These are phyloP conservation scores for Cucurbita maxima DNA, from an alignment of 306 rosid species.

Conservation along the genomic window DNA sequence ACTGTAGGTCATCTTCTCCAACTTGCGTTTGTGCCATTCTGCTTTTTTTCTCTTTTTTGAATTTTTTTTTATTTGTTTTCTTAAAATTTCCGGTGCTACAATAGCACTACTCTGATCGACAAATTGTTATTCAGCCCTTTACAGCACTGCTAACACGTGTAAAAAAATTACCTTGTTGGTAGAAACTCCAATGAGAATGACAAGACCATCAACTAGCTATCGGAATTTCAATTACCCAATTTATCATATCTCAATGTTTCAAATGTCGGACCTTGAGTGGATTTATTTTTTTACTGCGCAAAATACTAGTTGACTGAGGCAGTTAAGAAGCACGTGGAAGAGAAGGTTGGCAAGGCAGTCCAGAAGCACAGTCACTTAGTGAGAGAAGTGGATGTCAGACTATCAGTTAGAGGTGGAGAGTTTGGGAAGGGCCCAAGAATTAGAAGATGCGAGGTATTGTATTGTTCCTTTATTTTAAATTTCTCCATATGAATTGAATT, in stretches of 20 bases:
- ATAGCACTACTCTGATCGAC: too few relatives aligned
- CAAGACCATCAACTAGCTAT: not conserved
- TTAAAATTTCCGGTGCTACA: too few relatives aligned
- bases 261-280: not conserved
- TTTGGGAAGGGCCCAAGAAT: conserved; percentile 71
- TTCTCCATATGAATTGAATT: not conserved
- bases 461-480: not conserved
- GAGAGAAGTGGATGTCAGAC: conserved; percentile 78
- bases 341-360: conserved; percentile 75
- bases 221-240: not conserved
- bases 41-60: too few relatives aligned
- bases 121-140: too few relatives aligned
- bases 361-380: conserved; percentile 75
- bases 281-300: not conserved
- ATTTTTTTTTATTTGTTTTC: too few relatives aligned
- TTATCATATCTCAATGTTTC: not conserved
- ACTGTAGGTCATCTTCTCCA: too few relatives aligned
- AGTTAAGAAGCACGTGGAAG: conserved; percentile 75
- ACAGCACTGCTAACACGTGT: not conserved
- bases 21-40: too few relatives aligned
- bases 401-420: conserved; percentile 84
- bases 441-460: conserved; percentile 63
- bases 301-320: conserved; percentile 45
- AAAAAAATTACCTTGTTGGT: not conserved
- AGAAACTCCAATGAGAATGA: not conserved